Conservation (phyloP, 1,139 yeast species). For the Nakaseomyces sp. region DNA sequence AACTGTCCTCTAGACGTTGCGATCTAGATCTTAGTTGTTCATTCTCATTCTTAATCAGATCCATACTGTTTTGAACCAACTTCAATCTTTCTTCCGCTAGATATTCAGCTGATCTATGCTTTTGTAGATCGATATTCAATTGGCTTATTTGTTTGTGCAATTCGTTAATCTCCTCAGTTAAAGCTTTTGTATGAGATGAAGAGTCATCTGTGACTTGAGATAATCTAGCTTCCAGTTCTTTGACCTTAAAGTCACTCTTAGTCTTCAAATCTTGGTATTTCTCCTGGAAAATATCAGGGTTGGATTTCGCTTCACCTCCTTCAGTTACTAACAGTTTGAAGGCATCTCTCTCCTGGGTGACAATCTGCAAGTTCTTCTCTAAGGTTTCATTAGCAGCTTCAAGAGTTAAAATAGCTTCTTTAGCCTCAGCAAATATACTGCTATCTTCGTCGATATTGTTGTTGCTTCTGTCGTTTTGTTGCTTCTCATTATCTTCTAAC, state of each 20-base stretch:
- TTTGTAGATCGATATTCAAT: constrained; percentile 39
- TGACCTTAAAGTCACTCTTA: constrained; percentile 24
- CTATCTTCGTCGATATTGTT: constrained; percentile 35
- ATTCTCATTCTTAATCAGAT: constrained; percentile 38
- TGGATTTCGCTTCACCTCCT: constrained; percentile 1
- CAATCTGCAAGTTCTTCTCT: constrained; percentile 13
- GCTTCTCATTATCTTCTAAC: constrained; percentile 42
- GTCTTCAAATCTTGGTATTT: constrained; percentile 26
- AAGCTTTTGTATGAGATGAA: constrained; percentile 34
- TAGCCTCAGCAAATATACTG: constrained; percentile 64
- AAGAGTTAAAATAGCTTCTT: constrained; percentile 58
- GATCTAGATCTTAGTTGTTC: constrained; percentile 37
- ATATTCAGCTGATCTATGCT: constrained; percentile 39
- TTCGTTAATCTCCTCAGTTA: constrained; percentile 35
- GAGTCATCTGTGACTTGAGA: constrained; percentile 37
- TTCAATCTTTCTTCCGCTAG: constrained; percentile 40
- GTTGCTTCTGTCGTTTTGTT: neutral
- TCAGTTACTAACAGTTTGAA: constrained; percentile 9
- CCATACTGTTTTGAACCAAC: constrained; percentile 33
- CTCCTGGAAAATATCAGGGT: constrained; percentile 21
- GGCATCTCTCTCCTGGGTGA: constrained; percentile 20
- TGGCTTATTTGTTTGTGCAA: constrained; percentile 44
- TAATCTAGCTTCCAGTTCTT: constrained; percentile 32
- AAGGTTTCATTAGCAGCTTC: constrained; percentile 52
- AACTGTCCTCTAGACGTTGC: constrained; percentile 46